A percentile compares a stretch with the other conserved stretches of the same genome.
phyloP scores from a whole-genome alignment of 768 basidiomycete species.

The Agaricus sinodeliciosus region DNA sequence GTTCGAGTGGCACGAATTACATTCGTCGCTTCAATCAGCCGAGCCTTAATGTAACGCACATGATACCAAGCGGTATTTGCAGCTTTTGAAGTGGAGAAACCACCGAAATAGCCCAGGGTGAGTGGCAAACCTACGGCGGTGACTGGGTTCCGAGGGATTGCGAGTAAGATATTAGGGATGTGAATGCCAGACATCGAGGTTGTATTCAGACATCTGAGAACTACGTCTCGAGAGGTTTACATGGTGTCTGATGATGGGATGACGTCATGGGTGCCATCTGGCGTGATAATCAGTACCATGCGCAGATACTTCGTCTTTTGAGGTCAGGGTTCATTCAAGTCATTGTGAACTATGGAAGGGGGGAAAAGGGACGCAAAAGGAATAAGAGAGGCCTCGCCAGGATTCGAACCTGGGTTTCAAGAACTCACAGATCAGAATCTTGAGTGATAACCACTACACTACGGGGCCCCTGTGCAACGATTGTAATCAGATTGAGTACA shows the following conservation, averaged over 20 bases:
- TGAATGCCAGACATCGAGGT: constrained; percentile 24
- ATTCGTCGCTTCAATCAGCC: not conserved
- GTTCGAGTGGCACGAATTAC: not conserved
- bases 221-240: no score
- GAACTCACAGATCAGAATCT: constrained; percentile 26
- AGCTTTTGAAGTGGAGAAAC: constrained; percentile 38
- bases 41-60: constrained; percentile 20
- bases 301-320: no score
- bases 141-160: constrained; percentile 49
- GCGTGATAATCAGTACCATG: no score
- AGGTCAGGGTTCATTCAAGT: no score
- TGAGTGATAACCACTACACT: constrained; percentile 33
- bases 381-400: constrained; percentile 26
- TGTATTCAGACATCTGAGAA: not conserved
- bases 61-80: constrained; percentile 53
- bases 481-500: not conserved
- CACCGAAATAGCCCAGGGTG: constrained; percentile 46
- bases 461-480: constrained; percentile 15
- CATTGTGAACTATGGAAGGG: no score
- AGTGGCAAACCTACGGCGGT: constrained; percentile 56
- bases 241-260: not conserved
- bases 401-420: constrained; percentile 33
- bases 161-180: constrained; percentile 45
- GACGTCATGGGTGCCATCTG: constrained; percentile 13
- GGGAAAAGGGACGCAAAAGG: not conserved